Evolutionary conservation across 164 flowering plant genomes (phyloP), one percentile per base, ranked within the genome.

Genomic region (Nelumbo lutea): DNA sequence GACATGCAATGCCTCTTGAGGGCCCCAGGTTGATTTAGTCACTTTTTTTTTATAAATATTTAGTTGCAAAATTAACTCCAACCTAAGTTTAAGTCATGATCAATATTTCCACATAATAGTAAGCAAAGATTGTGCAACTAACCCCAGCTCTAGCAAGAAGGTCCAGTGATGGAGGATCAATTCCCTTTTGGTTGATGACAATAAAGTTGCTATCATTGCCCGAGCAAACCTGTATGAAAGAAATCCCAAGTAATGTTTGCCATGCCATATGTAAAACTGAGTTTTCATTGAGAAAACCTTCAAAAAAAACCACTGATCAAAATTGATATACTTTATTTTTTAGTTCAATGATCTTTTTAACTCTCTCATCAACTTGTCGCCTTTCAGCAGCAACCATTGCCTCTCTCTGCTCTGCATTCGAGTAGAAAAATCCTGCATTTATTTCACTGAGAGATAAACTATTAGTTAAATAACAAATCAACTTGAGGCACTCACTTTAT

Each of bases 371-470:
- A 78, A 96, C 99, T 68, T 87, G 88, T 15, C 86, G 95, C 82
- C 99, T 87, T 77, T 96, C 99, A 68, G 99, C 99, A 44, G 87
- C 84, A 76, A 96, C 92, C 99, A 96, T 96, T 55, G 93, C 97
- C 70, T 96, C 99, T 75, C 99, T 89, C 80, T 96, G 98, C 71
- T 90, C 97, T 10, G 99, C 98, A 76, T 84, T 93, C 47, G 99
- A 93, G 90, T 93, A 93, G 85, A 96, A 96, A 75, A 96, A 96
- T 0, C 99, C 99, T 79, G 99, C 95, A 91, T 96, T 96, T 77
- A 96, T 71, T 82, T 96, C 98, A 86, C 99, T 96, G 95, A 42
- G 11, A 61, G 63, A 61, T 42, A 64, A 61, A 64, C 64, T 41
- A 67, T 70, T 56, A 79, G 78, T 48, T 46, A 27, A 44, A 74